phyloP scores from a whole-genome alignment of 495 filamentous ascomycete genomes.

The Ascobolus immersus region DNA sequence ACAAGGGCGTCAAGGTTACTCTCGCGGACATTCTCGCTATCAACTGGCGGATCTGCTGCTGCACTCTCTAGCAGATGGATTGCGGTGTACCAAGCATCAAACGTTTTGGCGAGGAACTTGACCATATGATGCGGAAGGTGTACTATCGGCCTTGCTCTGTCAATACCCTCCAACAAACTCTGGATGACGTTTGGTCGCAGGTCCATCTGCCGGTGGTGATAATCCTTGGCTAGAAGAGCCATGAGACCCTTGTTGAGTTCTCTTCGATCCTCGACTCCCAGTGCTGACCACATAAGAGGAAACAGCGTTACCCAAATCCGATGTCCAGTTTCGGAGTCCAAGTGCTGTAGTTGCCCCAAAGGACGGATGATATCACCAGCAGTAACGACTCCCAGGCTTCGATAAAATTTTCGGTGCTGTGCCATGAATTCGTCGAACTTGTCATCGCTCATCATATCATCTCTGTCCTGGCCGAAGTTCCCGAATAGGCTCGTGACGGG shows the following conservation, averaged over 20 bases:
- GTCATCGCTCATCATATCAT: slow-evolving; percentile 49
- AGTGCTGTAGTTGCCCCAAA: slow-evolving; percentile 79
- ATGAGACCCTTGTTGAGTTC: slow-evolving; percentile 80
- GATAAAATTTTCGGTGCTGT: slow-evolving; percentile 53
- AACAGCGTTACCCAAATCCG: slow-evolving; percentile 78
- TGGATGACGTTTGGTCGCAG: slow-evolving; percentile 85
- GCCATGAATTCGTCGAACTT: slow-evolving; percentile 57
- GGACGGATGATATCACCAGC: slow-evolving; percentile 73
- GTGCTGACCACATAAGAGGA: slow-evolving; percentile 74
- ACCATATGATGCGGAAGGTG: slow-evolving; percentile 87
- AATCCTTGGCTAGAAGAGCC: slow-evolving; percentile 69
- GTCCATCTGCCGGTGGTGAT: slow-evolving; percentile 78
- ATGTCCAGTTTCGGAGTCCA: slow-evolving; percentile 52
- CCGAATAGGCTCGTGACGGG: slow-evolving; percentile 43
- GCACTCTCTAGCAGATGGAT: slow-evolving; percentile 60
- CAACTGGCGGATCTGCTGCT: slow-evolving; percentile 56
- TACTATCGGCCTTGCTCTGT: slow-evolving; percentile 54
- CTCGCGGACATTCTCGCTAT: slow-evolving; percentile 59
- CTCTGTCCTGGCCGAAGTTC: slow-evolving; percentile 47
- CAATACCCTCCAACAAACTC: slow-evolving; percentile 61
- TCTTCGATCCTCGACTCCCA: slow-evolving; percentile 63
- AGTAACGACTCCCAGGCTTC: slow-evolving; percentile 58
- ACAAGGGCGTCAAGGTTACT: slow-evolving; percentile 85
- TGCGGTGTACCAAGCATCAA: slow-evolving; percentile 87
- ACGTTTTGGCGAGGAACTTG: slow-evolving; percentile 74